A percentile compares a stretch with the other conserved stretches of the same genome.
Conservation (phyloP, 306 rosid species). For the Quercus variabilis region DNA sequence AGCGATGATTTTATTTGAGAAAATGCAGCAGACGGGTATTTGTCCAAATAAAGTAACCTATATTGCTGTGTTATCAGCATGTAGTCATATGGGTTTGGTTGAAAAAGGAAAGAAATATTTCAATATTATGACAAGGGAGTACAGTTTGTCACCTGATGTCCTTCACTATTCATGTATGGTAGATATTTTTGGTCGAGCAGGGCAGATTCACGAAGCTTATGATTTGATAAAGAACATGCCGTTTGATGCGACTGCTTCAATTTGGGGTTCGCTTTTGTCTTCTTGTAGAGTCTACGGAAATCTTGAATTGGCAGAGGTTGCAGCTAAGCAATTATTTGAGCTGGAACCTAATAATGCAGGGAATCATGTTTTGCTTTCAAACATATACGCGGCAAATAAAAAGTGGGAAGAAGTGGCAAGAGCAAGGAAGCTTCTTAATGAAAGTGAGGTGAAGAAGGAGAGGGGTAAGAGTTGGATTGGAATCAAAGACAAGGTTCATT, state of each 20-base stretch:
- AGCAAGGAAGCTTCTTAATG: slow-evolving; percentile 65
- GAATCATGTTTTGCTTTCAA: slow-evolving; percentile 73
- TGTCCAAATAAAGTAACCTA: slow-evolving; percentile 72
- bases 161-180: slow-evolving; percentile 78
- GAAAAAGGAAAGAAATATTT: slow-evolving; percentile 64
- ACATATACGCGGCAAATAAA: slow-evolving; percentile 62
- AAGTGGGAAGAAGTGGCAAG: slow-evolving; percentile 84
- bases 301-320: slow-evolving; percentile 69
- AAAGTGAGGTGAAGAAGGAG: slow-evolving; percentile 66
- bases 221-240: slow-evolving; percentile 57
- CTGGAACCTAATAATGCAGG: slow-evolving; percentile 86
- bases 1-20: slow-evolving; percentile 77
- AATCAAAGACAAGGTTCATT: slow-evolving; percentile 63
- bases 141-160: slow-evolving; percentile 58
- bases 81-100: slow-evolving; percentile 80
- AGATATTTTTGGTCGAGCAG: slow-evolving; percentile 75
- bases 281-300: slow-evolving; percentile 65
- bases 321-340: slow-evolving; percentile 67
- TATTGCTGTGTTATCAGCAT: slow-evolving; percentile 58
- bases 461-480: slow-evolving; percentile 88
- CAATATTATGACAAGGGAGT: slow-evolving; percentile 54
- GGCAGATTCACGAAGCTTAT: slow-evolving; percentile 56
- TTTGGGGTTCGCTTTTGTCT: slow-evolving; percentile 90
- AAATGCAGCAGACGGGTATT: slow-evolving; percentile 72
- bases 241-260: slow-evolving; percentile 59